Conservation (phyloP, 129 eudicot genomes). For the Sambucus nigra region DNA sequence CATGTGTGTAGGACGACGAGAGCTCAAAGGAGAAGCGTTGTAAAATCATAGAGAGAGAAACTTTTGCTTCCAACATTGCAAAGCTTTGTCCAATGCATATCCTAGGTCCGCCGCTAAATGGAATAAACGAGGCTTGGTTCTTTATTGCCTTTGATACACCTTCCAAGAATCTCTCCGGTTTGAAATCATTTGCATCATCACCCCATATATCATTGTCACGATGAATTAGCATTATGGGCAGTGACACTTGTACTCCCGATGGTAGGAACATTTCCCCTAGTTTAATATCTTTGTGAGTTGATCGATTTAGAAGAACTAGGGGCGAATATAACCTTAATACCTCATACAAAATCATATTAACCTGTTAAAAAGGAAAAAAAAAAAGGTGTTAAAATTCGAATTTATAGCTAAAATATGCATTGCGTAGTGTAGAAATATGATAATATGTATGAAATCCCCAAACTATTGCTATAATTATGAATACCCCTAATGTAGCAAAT, state of each 20-base stretch:
- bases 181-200: conserved; percentile 33
- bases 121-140: background rate
- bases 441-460: too few relatives aligned
- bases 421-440: too few relatives aligned
- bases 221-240: conserved; percentile 29
- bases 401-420: too few relatives aligned
- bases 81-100: conserved; percentile 40
- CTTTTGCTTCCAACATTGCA: too few relatives aligned
- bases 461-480: too few relatives aligned
- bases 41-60: too few relatives aligned
- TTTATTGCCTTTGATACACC: conserved; percentile 23
- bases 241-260: conserved; percentile 10
- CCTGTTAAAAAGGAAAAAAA: background rate
- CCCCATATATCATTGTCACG: conserved; percentile 44
- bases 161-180: conserved; percentile 39
- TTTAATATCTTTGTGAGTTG: conserved; percentile 13
- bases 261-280: conserved; percentile 22
- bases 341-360: conserved; percentile 32
- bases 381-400: too few relatives aligned
- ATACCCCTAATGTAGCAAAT: too few relatives aligned
- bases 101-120: background rate
- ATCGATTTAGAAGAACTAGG: background rate
- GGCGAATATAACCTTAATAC: conserved; percentile 24
- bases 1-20: too few relatives aligned
- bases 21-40: too few relatives aligned